Base-by-base conservation (phyloP, 1,284 basidiomycete species). In the Pseudozyma hubeiensis region DNA sequence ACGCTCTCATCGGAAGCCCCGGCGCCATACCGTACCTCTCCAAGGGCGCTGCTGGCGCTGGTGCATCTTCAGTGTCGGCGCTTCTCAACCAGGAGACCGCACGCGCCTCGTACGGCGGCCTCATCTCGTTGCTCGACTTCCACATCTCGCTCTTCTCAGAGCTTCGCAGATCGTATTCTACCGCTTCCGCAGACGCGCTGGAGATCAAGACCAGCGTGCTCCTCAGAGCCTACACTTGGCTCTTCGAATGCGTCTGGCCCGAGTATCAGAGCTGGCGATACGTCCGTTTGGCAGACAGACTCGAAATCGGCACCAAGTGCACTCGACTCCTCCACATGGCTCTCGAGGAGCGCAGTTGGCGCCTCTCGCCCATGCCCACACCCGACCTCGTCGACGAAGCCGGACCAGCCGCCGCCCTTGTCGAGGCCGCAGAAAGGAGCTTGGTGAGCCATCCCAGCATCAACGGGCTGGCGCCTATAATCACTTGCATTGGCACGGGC, bases 241-340 rank as follows among this genome's bases (percentile, higher is more conserved):
- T 94, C 9, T 91, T 92, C 76, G 89, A 90, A 24, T 91, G 92
- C 81, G 89, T 95, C 33, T 95, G 93, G 93, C 88, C 91, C 0
- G 91, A 92, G 75, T 90, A 93, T 80, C 85, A 90, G 50, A 88
- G 89, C 7, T 94, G 93, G 93, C 90, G 91, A 80, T 95, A 93
- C 75, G 86, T 87, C 1, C 90, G 90, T 64, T 85, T 93, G 9
- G 89, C 90, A 7, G 91, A 94, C 76, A 87, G 91, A 39, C 93
- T 93, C 79, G 91, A 92, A 85, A 91, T 94, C 52, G 91, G 90
- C 11, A 86, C 87, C 62, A 87, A 90, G 30, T 87, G 93, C 48
- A 88, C 90, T 6, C 85, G 87, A 7, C 85, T 94, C 35, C 93
- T 92, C 79, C 85, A 88, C 5, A 87, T 89, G 48, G 88, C 93